A percentile compares a stretch with the other conserved stretches of the same genome.
phyloP scores from a whole-genome alignment of 805 yeast genomes.

The Saturnispora serradocipensis region DNA sequence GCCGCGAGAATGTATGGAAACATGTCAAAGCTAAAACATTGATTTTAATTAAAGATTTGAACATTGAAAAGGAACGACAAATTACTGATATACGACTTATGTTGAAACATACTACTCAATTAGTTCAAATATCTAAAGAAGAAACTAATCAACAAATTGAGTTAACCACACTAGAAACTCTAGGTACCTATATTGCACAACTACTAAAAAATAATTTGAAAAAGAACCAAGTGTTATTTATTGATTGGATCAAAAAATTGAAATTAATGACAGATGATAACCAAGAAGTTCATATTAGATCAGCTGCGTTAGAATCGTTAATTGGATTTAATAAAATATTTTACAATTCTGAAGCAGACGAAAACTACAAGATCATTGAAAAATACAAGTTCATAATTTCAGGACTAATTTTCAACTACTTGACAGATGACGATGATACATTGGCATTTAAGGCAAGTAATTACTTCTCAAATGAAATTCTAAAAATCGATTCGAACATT shows the following conservation, averaged over 20 bases:
- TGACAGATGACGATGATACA: slow-evolving; percentile 61
- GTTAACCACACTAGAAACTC: slow-evolving; percentile 39
- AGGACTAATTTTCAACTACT: slow-evolving; percentile 24
- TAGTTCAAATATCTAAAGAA: slow-evolving; percentile 22
- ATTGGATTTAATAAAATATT: slow-evolving; percentile 23
- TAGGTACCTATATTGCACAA: slow-evolving; percentile 35
- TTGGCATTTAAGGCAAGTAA: slow-evolving; percentile 41
- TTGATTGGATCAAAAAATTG: slow-evolving; percentile 25
- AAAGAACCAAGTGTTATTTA: slow-evolving; percentile 10
- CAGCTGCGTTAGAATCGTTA: slow-evolving; percentile 38
- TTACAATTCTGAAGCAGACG: neutral
- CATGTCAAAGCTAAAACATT: slow-evolving; percentile 37
- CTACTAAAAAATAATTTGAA: neutral
- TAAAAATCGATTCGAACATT: slow-evolving; percentile 14
- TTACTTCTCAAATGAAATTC: slow-evolving; percentile 27
- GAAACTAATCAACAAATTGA: slow-evolving; percentile 27
- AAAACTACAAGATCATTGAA: neutral
- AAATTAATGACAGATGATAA: slow-evolving; percentile 31
- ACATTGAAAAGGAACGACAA: slow-evolving; percentile 4
- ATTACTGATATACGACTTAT: neutral
- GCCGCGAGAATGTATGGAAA: slow-evolving; percentile 29
- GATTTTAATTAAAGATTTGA: slow-evolving; percentile 24
- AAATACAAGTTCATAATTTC: slow-evolving; percentile 4
- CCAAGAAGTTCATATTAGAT: slow-evolving; percentile 35
- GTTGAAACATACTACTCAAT: slow-evolving; percentile 12